These are phyloP conservation scores for Rhodocollybia butyracea DNA, from an alignment of 768 basidiomycete species.

Conservation along the genomic window DNA sequence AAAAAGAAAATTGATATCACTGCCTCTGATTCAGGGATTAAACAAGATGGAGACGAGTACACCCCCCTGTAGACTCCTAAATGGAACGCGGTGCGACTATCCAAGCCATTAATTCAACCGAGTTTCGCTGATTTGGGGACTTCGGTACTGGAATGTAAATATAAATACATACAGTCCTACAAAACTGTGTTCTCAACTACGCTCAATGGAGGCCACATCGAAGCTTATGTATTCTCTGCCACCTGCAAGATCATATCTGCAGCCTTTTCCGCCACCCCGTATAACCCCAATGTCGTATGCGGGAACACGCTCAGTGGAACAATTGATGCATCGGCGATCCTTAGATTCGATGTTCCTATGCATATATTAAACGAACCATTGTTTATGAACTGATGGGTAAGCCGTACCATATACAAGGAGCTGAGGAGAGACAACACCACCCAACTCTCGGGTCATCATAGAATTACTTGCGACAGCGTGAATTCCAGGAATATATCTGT, in stretches of 20 bases:
- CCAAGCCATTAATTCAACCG: too few relatives aligned
- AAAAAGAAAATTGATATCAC: too few relatives aligned
- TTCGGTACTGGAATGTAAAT: too few relatives aligned
- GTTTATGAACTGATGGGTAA: background rate
- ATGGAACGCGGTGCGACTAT: too few relatives aligned
- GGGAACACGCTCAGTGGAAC: constrained; percentile 22
- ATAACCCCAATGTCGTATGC: constrained; percentile 24
- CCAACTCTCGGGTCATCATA: constrained; percentile 14
- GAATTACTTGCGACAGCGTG: constrained; percentile 15
- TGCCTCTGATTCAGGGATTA: too few relatives aligned
- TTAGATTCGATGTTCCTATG: constrained; percentile 17
- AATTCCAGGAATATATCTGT: constrained; percentile 11
- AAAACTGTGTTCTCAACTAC: too few relatives aligned
- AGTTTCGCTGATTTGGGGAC: too few relatives aligned
- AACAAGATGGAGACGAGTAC: too few relatives aligned
- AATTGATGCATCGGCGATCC: constrained; percentile 25
- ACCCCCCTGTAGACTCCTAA: too few relatives aligned
- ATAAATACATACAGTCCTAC: too few relatives aligned
- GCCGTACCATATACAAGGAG: constrained; percentile 11
- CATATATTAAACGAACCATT: background rate
- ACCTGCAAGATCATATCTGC: constrained; percentile 12
- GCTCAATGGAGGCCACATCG: too few relatives aligned
- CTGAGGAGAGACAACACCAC: constrained; percentile 14
- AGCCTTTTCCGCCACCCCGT: constrained; percentile 25
- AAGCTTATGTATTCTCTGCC: too few relatives aligned